Evolutionary conservation across 257 asterid species (phyloP).

Genomic region (Lycium ferocissimum): DNA sequence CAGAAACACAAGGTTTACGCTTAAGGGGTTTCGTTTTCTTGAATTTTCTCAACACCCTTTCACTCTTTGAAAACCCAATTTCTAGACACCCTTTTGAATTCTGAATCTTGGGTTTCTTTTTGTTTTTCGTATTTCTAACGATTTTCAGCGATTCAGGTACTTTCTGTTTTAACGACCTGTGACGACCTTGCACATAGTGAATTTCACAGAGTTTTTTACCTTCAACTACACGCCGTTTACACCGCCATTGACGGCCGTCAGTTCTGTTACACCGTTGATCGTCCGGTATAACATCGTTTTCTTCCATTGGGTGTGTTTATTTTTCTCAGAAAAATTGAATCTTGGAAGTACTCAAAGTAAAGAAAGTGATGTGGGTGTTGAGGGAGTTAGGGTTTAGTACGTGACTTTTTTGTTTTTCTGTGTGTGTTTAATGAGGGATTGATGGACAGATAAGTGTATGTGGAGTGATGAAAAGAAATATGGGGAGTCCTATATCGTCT

Average conservation of each 20-base stretch:
- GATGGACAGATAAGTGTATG: conserved; percentile 15
- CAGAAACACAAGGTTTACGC: conserved; percentile 60
- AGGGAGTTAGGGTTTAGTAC: conserved; percentile 21
- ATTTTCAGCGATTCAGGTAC: conserved; percentile 92
- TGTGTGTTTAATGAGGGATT: conserved; percentile 40
- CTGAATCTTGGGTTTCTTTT: conserved; percentile 41
- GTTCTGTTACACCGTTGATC: conserved; percentile 92
- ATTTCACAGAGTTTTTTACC: conserved; percentile 89
- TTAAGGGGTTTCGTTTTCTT: conserved; percentile 45
- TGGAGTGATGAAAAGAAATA: conserved; percentile 24
- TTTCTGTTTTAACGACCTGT: conserved; percentile 76
- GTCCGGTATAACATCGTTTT: conserved; percentile 73
- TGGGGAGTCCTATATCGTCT: conserved; percentile 40
- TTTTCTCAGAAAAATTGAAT: conserved; percentile 21
- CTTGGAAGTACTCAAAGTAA: neutral
- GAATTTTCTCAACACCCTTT: conserved; percentile 43
- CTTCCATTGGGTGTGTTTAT: conserved; percentile 34
- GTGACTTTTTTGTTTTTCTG: neutral
- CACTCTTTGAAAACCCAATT: conserved; percentile 43
- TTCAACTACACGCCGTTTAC: conserved; percentile 77
- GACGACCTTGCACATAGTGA: conserved; percentile 85
- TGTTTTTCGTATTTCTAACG: conserved; percentile 63
- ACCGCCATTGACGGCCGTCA: conserved; percentile 99
- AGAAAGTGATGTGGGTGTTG: neutral
- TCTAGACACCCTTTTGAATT: conserved; percentile 41